A percentile compares a stretch with the other conserved stretches of the same genome.
Evolutionary conservation across 352 stramenopile species (phyloP).

Genomic region (Pythium biforme): DNA sequence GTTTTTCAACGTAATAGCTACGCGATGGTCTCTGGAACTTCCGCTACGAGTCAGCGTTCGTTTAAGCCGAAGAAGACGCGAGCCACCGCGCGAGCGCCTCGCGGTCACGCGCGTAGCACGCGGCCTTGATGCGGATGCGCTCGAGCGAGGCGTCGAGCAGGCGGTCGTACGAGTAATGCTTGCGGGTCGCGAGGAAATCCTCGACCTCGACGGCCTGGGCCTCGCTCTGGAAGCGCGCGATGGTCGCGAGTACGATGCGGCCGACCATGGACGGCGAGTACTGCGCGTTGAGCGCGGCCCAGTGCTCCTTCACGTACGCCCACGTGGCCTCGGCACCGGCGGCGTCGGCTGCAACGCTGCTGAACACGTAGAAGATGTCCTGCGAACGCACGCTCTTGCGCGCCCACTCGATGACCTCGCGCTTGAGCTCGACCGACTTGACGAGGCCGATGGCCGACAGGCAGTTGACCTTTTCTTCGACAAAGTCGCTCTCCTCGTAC

Average conservation of each 20-base stretch:
- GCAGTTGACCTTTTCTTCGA: constrained; percentile 81
- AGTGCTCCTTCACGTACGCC: constrained; percentile 76
- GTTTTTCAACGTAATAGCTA: neutral
- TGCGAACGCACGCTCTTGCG: constrained; percentile 72
- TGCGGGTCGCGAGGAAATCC: constrained; percentile 56
- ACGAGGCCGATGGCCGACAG: constrained; percentile 68
- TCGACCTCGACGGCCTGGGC: constrained; percentile 53
- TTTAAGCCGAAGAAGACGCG: constrained; percentile 20
- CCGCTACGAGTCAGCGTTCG: neutral
- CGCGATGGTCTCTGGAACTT: neutral
- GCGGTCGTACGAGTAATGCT: constrained; percentile 65
- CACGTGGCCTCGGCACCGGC: constrained; percentile 53
- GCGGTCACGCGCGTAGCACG: constrained; percentile 56
- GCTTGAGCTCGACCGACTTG: constrained; percentile 57
- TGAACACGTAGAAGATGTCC: constrained; percentile 81
- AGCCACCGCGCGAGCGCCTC: constrained; percentile 62
- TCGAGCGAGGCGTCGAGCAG: constrained; percentile 69
- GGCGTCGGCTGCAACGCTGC: constrained; percentile 62
- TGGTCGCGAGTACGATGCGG: constrained; percentile 61
- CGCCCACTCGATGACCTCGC: constrained; percentile 64
- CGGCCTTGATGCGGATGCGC: constrained; percentile 69
- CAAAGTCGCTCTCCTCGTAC: constrained; percentile 77
- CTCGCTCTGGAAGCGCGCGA: constrained; percentile 68
- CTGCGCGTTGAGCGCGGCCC: constrained; percentile 58
- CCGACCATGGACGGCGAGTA: constrained; percentile 64